Conservation (phyloP, 257 asterid genomes). For the Dorcoceras hygrometricum region DNA sequence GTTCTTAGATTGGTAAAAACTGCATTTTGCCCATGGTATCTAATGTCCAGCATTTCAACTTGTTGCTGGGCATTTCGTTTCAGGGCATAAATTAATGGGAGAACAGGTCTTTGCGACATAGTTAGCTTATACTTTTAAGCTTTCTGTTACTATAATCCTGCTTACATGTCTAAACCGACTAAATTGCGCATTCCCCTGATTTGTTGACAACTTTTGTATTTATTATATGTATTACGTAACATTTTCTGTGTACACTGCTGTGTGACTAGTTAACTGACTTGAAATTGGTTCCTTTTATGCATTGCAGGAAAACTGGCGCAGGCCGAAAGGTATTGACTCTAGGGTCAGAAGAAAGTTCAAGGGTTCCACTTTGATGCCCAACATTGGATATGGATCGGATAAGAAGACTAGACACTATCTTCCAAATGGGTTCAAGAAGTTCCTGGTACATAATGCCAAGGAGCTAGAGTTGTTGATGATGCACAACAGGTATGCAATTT, state of each 20-base stretch:
- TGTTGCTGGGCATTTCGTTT: conserved; percentile 52
- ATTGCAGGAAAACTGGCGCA: conserved; percentile 54
- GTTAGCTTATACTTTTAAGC: conserved; percentile 38
- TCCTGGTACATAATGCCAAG: conserved; percentile 54
- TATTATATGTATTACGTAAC: not conserved
- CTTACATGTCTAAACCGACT: conserved; percentile 18
- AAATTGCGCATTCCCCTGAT: not conserved
- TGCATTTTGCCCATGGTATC: conserved; percentile 43
- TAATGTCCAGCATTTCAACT: conserved; percentile 39
- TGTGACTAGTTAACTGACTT: not conserved
- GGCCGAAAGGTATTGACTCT: conserved; percentile 80
- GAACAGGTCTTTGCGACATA: conserved; percentile 66
- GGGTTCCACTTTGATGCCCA: conserved; percentile 68
- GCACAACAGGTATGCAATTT: conserved; percentile 51
- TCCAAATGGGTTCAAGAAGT: conserved; percentile 66
- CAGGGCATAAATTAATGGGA: conserved; percentile 42
- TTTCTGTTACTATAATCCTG: conserved; percentile 51
- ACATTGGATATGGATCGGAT: conserved; percentile 71
- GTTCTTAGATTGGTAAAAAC: not conserved
- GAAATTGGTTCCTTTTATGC: not conserved
- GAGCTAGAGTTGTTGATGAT: conserved; percentile 71
- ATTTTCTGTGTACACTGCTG: too few relatives aligned
- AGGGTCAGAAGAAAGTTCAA: conserved; percentile 73
- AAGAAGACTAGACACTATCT: conserved; percentile 65
- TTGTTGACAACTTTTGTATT: not conserved